Percentiles rank a stretch among this genome's conserved stretches.
phyloP scores from a whole-genome alignment of 805 yeast genomes.

The Myxozyma monticola region DNA sequence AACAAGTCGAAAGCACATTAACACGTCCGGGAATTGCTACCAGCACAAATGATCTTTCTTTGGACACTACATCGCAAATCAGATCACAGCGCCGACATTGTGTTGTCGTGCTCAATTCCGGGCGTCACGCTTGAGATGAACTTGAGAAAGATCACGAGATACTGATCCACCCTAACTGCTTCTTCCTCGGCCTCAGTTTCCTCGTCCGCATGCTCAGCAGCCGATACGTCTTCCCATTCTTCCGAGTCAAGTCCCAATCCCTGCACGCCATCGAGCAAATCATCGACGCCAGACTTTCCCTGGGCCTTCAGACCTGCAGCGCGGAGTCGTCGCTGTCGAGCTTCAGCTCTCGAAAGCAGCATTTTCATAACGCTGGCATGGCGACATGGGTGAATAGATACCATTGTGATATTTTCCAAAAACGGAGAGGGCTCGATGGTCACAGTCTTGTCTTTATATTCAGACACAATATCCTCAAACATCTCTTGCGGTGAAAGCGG shows the following conservation, averaged over 20 bases:
- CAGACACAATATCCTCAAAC: constrained; percentile 92
- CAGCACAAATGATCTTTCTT: too few relatives aligned
- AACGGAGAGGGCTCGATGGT: constrained; percentile 94
- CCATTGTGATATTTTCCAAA: constrained; percentile 61
- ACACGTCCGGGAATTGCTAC: too few relatives aligned
- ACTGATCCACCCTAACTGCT: constrained; percentile 83
- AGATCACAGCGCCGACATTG: constrained; percentile 79
- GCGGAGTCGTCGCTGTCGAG: constrained; percentile 28
- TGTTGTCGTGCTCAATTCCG: constrained; percentile 94
- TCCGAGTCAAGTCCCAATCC: constrained; percentile 40
- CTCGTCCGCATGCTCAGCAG: constrained; percentile 23
- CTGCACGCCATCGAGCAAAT: constrained; percentile 20
- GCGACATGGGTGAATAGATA: constrained; percentile 93
- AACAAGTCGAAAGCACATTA: not conserved
- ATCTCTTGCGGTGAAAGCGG: constrained; percentile 85
- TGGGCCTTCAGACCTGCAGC: constrained; percentile 12
- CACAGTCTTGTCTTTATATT: constrained; percentile 92
- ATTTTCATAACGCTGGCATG: constrained; percentile 95
- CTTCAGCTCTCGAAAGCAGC: constrained; percentile 69
- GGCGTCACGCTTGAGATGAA: constrained; percentile 97
- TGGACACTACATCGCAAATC: too few relatives aligned
- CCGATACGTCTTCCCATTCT: constrained; percentile 35
- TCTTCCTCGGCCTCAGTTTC: constrained; percentile 59
- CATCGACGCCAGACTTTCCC: constrained; percentile 11
- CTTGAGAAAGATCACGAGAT: constrained; percentile 82